Evolutionary conservation across 2,329 filamentous ascomycete species (phyloP).

Genomic region (Periconia sp.): DNA sequence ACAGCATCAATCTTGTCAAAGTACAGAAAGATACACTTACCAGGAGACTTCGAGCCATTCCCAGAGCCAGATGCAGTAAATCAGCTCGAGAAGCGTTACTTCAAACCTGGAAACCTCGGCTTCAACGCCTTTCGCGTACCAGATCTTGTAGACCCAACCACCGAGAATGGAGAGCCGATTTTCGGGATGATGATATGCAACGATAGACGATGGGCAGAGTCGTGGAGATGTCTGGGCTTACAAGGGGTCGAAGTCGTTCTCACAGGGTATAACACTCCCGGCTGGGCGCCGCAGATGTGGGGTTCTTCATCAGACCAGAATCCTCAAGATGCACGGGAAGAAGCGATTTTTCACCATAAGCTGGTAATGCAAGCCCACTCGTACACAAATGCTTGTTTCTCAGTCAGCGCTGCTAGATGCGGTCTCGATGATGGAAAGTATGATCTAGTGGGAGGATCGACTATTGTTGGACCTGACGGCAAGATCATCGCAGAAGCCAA

Average conservation of each 20-base stretch:
- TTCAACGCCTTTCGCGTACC: slow-evolving; percentile 42
- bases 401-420: slow-evolving; percentile 51
- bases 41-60: slow-evolving; percentile 20
- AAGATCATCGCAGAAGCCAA: slow-evolving; percentile 51
- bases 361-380: slow-evolving; percentile 55
- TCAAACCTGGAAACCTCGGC: slow-evolving; percentile 54
- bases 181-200: slow-evolving; percentile 59
- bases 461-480: slow-evolving; percentile 51
- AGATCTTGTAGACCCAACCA: slow-evolving; percentile 14
- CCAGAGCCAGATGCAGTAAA: slow-evolving; percentile 49
- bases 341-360: slow-evolving; percentile 55
- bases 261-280: slow-evolving; percentile 49
- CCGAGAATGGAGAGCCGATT: slow-evolving; percentile 50
- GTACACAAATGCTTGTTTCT: slow-evolving; percentile 56
- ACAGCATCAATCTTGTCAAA: slow-evolving; percentile 19
- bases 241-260: slow-evolving; percentile 53
- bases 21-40: slow-evolving; percentile 21
- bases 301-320: slow-evolving; percentile 44
- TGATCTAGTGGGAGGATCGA: slow-evolving; percentile 50
- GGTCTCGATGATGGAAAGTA: slow-evolving; percentile 53
- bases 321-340: slow-evolving; percentile 45
- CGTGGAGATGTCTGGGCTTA: slow-evolving; percentile 54
- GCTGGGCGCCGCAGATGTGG: slow-evolving; percentile 50
- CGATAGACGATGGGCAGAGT: slow-evolving; percentile 55
- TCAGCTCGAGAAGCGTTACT: slow-evolving; percentile 59